Evolutionary conservation across 2,329 filamentous ascomycete species (phyloP).

Genomic region (Ascochyta koolunga): DNA sequence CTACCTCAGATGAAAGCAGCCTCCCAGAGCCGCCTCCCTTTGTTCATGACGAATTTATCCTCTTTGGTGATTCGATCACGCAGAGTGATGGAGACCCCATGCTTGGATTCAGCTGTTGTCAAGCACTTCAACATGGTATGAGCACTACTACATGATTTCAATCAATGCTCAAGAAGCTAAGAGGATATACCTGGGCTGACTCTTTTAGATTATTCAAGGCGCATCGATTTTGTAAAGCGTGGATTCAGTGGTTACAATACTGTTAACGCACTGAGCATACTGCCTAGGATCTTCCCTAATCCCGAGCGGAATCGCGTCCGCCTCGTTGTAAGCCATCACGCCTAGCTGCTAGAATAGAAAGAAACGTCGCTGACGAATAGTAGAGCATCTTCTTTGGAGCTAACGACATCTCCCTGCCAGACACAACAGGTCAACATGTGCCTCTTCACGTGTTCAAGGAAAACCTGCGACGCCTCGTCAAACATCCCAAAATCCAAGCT

Average conservation of each 20-base stretch:
- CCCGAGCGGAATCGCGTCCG: slow-evolving; percentile 8
- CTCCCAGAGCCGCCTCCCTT: neutral
- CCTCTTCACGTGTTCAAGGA: slow-evolving; percentile 4
- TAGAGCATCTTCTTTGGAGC: slow-evolving; percentile 18
- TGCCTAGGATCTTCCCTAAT: slow-evolving; percentile 10
- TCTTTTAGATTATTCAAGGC: slow-evolving; percentile 11
- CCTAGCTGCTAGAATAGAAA: neutral
- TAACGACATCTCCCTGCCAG: slow-evolving; percentile 15
- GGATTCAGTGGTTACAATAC: slow-evolving; percentile 20
- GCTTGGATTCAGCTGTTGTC: slow-evolving; percentile 11
- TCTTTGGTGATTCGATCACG: slow-evolving; percentile 17
- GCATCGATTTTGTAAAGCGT: slow-evolving; percentile 12
- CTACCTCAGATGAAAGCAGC: neutral
- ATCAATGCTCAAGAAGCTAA: neutral
- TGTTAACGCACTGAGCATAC: slow-evolving; percentile 7
- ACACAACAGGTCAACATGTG: slow-evolving; percentile 17
- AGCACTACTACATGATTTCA: no score
- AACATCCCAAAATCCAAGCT: slow-evolving; percentile 3
- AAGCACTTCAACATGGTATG: slow-evolving; percentile 10
- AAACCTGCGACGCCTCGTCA: slow-evolving; percentile 4
- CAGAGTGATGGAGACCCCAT: slow-evolving; percentile 12
- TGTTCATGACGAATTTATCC: slow-evolving; percentile 7
- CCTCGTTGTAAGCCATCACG: neutral
- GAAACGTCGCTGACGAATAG: neutral
- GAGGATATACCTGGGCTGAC: neutral